phyloP scores from a whole-genome alignment of 768 basidiomycete genomes.

The Chalciporus chontae region DNA sequence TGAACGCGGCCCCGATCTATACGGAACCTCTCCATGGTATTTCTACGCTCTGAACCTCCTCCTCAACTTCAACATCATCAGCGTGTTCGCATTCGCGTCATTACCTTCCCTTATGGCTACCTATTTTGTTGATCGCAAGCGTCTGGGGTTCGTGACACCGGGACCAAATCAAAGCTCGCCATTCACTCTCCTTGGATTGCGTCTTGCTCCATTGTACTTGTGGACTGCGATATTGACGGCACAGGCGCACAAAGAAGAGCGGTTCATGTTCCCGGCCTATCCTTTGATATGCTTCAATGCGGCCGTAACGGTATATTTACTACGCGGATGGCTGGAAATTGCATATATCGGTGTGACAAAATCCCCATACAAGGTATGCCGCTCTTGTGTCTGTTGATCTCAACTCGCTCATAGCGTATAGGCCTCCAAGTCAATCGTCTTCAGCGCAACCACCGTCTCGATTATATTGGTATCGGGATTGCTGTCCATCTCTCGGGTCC shows the following conservation, averaged over 20 bases:
- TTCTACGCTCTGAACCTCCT: slow-evolving; percentile 88
- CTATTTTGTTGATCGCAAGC: slow-evolving; percentile 67
- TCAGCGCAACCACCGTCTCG: slow-evolving; percentile 70
- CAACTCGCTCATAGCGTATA: slow-evolving; percentile 27
- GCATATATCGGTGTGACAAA: slow-evolving; percentile 70
- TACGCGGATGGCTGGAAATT: slow-evolving; percentile 84
- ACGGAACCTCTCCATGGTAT: slow-evolving; percentile 84
- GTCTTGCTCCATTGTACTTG: slow-evolving; percentile 88
- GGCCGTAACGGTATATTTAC: slow-evolving; percentile 79
- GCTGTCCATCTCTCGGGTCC: slow-evolving; percentile 74
- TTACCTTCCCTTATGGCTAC: slow-evolving; percentile 78
- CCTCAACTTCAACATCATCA: slow-evolving; percentile 90
- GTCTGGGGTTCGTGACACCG: slow-evolving; percentile 57
- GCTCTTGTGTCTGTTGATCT: not conserved
- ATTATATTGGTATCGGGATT: slow-evolving; percentile 63
- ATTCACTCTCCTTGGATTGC: slow-evolving; percentile 68
- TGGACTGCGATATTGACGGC: slow-evolving; percentile 78
- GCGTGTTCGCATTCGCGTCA: slow-evolving; percentile 77
- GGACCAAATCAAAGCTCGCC: slow-evolving; percentile 67
- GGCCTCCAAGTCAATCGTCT: slow-evolving; percentile 76
- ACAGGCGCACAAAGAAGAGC: slow-evolving; percentile 95
- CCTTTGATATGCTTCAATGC: slow-evolving; percentile 93
- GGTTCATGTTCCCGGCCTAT: slow-evolving; percentile 97
- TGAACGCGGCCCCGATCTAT: slow-evolving; percentile 83
- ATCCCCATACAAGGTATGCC: slow-evolving; percentile 78